Percentiles rank a stretch among this genome's conserved stretches.
Conservation (phyloP, 1,139 yeast species). For the Pichia sp. region DNA sequence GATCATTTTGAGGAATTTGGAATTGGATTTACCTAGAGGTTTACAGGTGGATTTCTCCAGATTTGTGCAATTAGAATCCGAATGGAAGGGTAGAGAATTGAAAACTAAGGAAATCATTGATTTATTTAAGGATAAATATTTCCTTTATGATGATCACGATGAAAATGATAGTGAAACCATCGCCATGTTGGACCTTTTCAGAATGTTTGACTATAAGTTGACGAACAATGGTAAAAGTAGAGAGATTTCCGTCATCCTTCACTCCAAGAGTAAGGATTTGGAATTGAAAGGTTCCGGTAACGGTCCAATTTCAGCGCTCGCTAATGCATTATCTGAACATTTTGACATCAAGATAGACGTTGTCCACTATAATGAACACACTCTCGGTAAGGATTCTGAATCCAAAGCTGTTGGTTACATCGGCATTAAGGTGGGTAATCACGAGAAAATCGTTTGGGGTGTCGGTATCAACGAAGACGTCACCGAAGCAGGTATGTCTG, state of each 20-base stretch:
- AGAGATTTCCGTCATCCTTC: constrained; percentile 34
- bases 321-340: constrained; percentile 61
- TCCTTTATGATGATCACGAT: constrained; percentile 38
- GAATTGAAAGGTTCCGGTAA: constrained; percentile 71
- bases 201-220: constrained; percentile 43
- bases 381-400: constrained; percentile 79
- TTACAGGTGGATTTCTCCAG: constrained; percentile 86
- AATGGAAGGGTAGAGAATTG: constrained; percentile 77
- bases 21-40: constrained; percentile 86
- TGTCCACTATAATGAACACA: constrained; percentile 82
- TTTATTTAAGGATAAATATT: constrained; percentile 67
- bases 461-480: constrained; percentile 93
- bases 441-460: constrained; percentile 61
- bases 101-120: constrained; percentile 68
- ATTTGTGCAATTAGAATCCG: constrained; percentile 78
- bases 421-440: constrained; percentile 24
- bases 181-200: constrained; percentile 26
- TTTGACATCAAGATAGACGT: constrained; percentile 60
- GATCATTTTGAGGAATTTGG: constrained; percentile 84
- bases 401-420: constrained; percentile 90
- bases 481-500: constrained; percentile 78
- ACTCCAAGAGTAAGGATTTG: constrained; percentile 24
- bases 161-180: constrained; percentile 17
- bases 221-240: constrained; percentile 36
- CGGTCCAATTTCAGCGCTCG: constrained; percentile 91